Base-by-base conservation (phyloP, 768 basidiomycete genomes). In the Calocera viscosa region DNA sequence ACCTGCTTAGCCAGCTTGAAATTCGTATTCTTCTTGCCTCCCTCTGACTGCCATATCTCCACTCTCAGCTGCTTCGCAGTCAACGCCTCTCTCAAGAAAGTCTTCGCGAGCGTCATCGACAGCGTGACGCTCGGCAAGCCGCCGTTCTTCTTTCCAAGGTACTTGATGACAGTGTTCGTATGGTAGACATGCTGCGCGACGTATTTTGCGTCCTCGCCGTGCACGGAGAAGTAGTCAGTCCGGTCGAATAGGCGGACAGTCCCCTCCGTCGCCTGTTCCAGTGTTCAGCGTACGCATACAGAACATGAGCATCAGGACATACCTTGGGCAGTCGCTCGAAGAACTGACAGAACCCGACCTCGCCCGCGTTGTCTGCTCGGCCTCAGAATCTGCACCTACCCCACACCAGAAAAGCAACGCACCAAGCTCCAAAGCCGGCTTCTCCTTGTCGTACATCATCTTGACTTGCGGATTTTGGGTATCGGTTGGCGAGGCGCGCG, bases 141-240 rank as follows among this genome's bases (percentile, higher is more conserved):
- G n/a, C 74, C 73, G 1, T 72, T 67, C 12, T 75, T 74, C 38
- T 71, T 74, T 5, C 95, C 95, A 43, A 96, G 85, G 74, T 91
- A 89, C 76, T 95, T 95, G 76, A 99, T 82, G 67, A 97, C 94
- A 0, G 91, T 88, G 72, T 91, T 89, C 1, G 96, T 99, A 66
- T 84, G 88, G 71, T 84, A 93, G 65, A 90, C 86, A 71, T 91
- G 82, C 22, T 85, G 80, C 2, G 95, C 94, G 69, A 95, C 85
- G 70, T 86, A 92, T n/a, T 84, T 78, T 0, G 95, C 95, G 75
- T 97, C 94, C 2, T 84, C 77, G 0, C 93, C 94, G 73, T 97
- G 92, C 0, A 86, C 87, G n/a, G 87, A 85, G 78, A 91, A 97
- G 76, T 83, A 97, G 17, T 89, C 86, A 22, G 74, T 74, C 65